Percentiles rank a stretch among this genome's conserved stretches.
Evolutionary conservation across 257 asterid genomes (phyloP).

Genomic region (Eucommia ulmoides): DNA sequence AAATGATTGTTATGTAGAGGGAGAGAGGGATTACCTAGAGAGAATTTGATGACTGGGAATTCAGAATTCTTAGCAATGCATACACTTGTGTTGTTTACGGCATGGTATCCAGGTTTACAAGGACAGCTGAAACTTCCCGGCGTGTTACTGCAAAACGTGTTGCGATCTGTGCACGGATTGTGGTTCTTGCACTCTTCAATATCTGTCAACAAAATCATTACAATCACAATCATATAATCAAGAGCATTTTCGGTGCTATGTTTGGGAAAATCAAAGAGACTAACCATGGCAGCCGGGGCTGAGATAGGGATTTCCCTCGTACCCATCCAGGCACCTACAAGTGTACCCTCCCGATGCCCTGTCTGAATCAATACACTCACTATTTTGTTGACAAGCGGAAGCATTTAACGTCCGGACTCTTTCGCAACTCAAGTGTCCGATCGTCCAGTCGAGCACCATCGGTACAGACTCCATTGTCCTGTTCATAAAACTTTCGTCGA

Average conservation of each 20-base stretch:
- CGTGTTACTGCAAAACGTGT: not conserved
- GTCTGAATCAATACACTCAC: conserved; percentile 5
- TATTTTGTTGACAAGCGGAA: conserved; percentile 9
- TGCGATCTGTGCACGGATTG: too few species aligned
- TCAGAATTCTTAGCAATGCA: not conserved
- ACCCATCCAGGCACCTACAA: conserved; percentile 10
- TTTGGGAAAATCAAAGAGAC: too few species aligned
- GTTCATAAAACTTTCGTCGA: not conserved
- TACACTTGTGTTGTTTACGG: not conserved
- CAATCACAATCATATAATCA: too few species aligned
- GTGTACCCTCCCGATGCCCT: conserved; percentile 7
- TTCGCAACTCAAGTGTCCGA: conserved; percentile 2
- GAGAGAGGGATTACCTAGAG: too few species aligned
- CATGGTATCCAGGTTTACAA: not conserved
- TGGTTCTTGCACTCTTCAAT: not conserved
- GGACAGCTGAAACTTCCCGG: not conserved
- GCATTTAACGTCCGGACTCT: not conserved
- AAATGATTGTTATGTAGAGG: too few species aligned
- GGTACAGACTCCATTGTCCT: conserved; percentile 11
- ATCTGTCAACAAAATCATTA: not conserved
- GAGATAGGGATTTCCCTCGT: too few species aligned
- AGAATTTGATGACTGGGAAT: too few species aligned
- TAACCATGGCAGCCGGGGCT: too few species aligned
- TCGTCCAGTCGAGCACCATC: too few species aligned
- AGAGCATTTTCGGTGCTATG: too few species aligned